Base-by-base conservation (phyloP, 2,329 filamentous ascomycete species). In the Scedosporium boydii region DNA sequence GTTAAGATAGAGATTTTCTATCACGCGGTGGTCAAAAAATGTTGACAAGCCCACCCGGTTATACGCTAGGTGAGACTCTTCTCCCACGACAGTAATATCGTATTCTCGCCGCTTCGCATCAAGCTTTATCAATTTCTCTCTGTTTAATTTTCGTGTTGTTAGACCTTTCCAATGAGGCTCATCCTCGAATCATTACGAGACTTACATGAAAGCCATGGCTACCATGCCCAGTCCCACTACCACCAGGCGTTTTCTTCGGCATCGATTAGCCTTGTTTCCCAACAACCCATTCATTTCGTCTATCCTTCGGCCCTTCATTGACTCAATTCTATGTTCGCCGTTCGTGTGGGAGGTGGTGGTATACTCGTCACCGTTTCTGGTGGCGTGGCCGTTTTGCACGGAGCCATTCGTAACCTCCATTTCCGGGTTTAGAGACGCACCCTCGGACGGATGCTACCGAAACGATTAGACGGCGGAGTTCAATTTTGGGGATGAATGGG, bases 1-100 rank as follows among this genome's bases (percentile, higher is more conserved):
- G 74, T 99, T 99, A 70, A 99, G 90, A 74, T 93, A 99, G 68
- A 98, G 88, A 71, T 89, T 92, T 63, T 99, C 89, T 65, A 97
- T 87, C 62, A 98, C 90, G 68, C 91, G 84, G 66, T 90, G 88
- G 9, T 62, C 60, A 16, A 96, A 96, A 78, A 93, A 96, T 64
- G 87, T 90, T 3, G 91, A 96, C 59, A 96, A 79, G 3, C 92
- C 92, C 34, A 96, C 92, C 63, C 93, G 87, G 72, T 96, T 96
- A 74, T 96, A 96, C 21, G 92, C 92, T 61, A 96, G 78, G 76
- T 96, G 89, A 21, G 88, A 79, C 72, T 96, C 92, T 69, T 96
- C 92, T 65, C 92, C 92, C 65, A 97, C 88, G 10, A 96, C 91
- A 1, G 91, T 82, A 60, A 96, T 83, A 66, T 91, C 85, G 71